Base-by-base conservation (phyloP, 169 alveolate genomes). In the Plasmodium berghei region DNA sequence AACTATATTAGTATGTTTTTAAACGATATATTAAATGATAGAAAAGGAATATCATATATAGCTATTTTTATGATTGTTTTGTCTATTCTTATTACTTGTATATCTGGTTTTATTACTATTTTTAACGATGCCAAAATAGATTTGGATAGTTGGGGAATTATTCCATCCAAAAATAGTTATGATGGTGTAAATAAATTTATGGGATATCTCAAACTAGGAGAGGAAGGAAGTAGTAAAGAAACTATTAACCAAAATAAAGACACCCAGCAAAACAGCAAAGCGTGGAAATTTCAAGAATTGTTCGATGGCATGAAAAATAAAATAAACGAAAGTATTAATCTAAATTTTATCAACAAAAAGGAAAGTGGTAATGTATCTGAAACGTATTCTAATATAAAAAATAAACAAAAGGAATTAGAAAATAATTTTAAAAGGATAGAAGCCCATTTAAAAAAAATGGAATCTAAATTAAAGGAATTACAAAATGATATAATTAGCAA, bases 31-130 rank as follows among this genome's bases (percentile, higher is more conserved):
- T 67, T 83, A 83, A 83, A 83, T 83, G 83, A 83, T 66, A 66
- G 66, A 83, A 83, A 52, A 55, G 90, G 90, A 12, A 83, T 83
- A 72, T 56, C 90, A n/a, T 67, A 67, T 62, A 54, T 83, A 66
- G 90, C 90, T 9, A 22, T 16, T 48, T 20, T 83, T 69, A 67
- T 83, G 73, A 83, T 83, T 26, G 18, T 83, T 40, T 48, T 83
- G 20, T 83, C 90, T 42, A 64, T 83, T 1, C 14, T 83, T 16
- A 67, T 83, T 46, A 83, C 90, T 9, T 83, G 24, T 62, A 54
- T 83, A 34, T 83, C 90, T n/a, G 90, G 90, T 12, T 46, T 83
- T 40, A 67, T 83, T 18, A 83, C 90, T 18, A 24, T 83, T 28
- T 83, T 66, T 5, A 67, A 18, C 28, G 67, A 49, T 9, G 22